Evolutionary conservation across 805 yeast genomes (phyloP).

Genomic region (Torulaspora franciscae): DNA sequence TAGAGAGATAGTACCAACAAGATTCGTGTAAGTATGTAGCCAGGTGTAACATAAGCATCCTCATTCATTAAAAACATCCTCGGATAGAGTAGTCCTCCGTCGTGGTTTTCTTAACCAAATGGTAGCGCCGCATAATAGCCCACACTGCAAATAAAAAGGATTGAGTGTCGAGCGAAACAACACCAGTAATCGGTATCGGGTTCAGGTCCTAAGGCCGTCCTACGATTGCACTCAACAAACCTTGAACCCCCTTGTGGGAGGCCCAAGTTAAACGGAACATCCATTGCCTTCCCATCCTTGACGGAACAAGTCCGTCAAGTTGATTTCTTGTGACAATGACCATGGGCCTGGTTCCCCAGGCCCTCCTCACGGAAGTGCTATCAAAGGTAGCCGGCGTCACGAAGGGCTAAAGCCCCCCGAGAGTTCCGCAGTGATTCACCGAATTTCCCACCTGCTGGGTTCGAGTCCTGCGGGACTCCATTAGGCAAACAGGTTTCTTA

Average conservation of each 20-base stretch:
- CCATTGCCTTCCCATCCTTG: constrained; percentile 33
- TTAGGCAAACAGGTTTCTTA: constrained; percentile 26
- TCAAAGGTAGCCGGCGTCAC: constrained; percentile 1
- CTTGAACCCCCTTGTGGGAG: constrained; percentile 8
- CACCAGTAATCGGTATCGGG: constrained; percentile 38
- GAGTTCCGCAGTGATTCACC: constrained; percentile 34
- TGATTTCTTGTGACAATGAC: constrained; percentile 34
- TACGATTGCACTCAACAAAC: constrained; percentile 39
- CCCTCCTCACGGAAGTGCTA: constrained; percentile 23
- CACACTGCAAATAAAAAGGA: constrained; percentile 2
- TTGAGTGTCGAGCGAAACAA: constrained; percentile 20
- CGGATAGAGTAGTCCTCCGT: neutral
- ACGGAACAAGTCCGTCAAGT: constrained; percentile 10
- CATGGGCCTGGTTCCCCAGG: constrained; percentile 23
- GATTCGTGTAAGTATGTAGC: constrained; percentile 12
- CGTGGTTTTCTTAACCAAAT: neutral
- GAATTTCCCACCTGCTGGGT: constrained; percentile 37
- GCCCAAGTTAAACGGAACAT: constrained; percentile 29
- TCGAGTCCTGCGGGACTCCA: constrained; percentile 4
- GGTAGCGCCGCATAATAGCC: constrained; percentile 1
- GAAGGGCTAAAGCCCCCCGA: neutral
- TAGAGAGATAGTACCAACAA: constrained; percentile 5
- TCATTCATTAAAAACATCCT: neutral
- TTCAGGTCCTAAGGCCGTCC: constrained; percentile 27
- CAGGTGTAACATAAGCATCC: neutral